A percentile compares a stretch with the other conserved stretches of the same genome.
Conservation (phyloP, 2,329 filamentous ascomycete genomes). For the Alternaria sp. region DNA sequence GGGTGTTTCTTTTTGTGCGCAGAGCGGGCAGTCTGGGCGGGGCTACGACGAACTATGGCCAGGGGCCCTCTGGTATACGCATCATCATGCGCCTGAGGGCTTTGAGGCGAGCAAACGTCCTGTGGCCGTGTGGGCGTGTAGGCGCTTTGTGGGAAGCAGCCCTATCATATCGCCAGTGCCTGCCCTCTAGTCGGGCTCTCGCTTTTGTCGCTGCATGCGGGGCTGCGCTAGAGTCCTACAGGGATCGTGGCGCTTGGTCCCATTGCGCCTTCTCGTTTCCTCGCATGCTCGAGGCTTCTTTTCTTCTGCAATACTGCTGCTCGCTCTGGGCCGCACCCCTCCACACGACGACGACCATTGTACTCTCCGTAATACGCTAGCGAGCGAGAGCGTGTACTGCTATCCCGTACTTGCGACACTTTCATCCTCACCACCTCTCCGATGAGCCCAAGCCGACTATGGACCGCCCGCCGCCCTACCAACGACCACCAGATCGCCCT, state of each 20-base stretch:
- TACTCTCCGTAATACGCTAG: background rate
- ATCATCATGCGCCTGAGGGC: constrained; percentile 2
- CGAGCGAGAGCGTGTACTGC: background rate
- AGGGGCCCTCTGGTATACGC: constrained; percentile 1
- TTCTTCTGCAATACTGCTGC: constrained; percentile 1
- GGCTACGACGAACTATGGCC: background rate
- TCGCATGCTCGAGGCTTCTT: constrained; percentile 15
- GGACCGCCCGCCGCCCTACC: constrained; percentile 50
- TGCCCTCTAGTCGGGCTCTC: constrained; percentile 1
- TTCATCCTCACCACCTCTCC: constrained; percentile 2
- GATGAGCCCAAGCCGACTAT: constrained; percentile 34
- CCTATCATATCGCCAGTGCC: constrained; percentile 5
- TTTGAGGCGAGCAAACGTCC: background rate
- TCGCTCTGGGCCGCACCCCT: background rate
- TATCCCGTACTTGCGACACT: background rate
- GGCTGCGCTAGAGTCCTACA: constrained; percentile 13
- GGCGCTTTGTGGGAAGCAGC: background rate
- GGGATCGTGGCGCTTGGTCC: constrained; percentile 16
- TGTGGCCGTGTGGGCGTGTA: background rate
- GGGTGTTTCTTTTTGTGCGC: constrained; percentile 3
- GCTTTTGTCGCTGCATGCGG: constrained; percentile 10
- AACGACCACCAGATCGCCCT: constrained; percentile 48
- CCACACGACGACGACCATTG: background rate
- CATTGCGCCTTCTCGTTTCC: constrained; percentile 24
- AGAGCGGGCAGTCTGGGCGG: background rate